Evolutionary conservation across 768 basidiomycete genomes (phyloP), one percentile per base, ranked within the genome.

Genomic region (Sarcomyxa edulis): DNA sequence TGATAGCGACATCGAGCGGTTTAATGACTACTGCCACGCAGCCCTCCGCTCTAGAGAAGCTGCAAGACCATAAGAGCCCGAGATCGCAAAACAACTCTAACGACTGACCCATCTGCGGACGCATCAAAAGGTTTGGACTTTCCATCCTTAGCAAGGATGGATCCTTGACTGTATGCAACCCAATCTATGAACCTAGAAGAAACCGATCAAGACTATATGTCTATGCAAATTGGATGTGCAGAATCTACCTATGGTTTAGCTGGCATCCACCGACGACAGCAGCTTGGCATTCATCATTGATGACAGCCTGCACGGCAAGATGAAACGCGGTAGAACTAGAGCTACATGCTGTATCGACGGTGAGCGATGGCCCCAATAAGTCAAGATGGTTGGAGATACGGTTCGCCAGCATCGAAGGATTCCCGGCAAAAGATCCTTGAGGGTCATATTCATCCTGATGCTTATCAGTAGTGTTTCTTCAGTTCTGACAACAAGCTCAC

Each of bases 341-440:
- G 24, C 69, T 73, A 45, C 74, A 76, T 1, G 71, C 71, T 0
- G 69, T 73, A 42, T 76, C 73, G 0, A 66, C 47, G 5, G 72
- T 67, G 23, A 75, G 42, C 4, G 74, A 76, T 9, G 74, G 75
- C 9, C 73, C 73, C 3, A 51, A 32, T 9, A 65, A 43, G 42
- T 67, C 62, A 7, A 69, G 49, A 39, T 65, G 60, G 43, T 70
- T 66, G 1, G 69, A 66, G 25, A 70, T 51, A 23, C 55, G 51
- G 49, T 69, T 70, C 14, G 69, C 64, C 5, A 69, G 51, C 52
- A 59, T 63, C 7, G 53, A 45, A 8, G 65, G 59, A 23, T 48
- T 44, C 6, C 51, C 56, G 6, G 60, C 60, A 27, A 70, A 60
- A 2, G 59, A 59, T 6, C 62, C 63, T 8, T 44, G 40, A 12